Evolutionary conservation across 179 eudicot genomes (phyloP).

Genomic region (Beta lomatogona): DNA sequence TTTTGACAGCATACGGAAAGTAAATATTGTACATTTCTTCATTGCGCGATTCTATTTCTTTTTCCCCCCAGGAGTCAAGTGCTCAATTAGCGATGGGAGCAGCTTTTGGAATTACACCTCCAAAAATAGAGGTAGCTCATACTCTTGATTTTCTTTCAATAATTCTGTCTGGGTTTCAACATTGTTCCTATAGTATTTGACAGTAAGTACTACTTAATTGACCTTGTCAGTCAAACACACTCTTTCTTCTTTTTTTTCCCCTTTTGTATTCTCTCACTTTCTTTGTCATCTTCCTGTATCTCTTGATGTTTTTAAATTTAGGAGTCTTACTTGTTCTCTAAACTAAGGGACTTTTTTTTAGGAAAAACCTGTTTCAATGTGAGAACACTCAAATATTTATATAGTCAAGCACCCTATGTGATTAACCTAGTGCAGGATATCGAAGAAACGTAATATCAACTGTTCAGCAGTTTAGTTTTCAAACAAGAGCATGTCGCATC

Average conservation of each 20-base stretch:
- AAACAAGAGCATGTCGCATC: background rate
- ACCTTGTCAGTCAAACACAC: background rate
- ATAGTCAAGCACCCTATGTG: background rate
- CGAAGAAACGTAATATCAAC: background rate
- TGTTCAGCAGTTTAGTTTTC: background rate
- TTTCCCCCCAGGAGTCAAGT: constrained; percentile 70
- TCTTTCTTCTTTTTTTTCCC: background rate
- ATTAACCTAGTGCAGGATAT: background rate
- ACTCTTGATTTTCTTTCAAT: background rate
- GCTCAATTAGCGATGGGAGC: constrained; percentile 87
- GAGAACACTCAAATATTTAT: background rate
- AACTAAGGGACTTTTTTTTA: background rate
- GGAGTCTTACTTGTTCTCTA: background rate
- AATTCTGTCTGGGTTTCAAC: background rate
- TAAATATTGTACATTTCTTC: background rate
- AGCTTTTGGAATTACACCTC: constrained; percentile 76
- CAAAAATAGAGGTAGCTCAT: constrained; percentile 52
- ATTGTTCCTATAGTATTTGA: background rate
- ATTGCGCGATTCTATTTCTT: constrained; percentile 28
- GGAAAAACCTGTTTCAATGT: background rate
- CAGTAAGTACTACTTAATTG: background rate
- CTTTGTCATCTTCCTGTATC: background rate
- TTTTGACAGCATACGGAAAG: background rate
- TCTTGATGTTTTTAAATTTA: background rate
- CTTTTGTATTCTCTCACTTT: background rate